Evolutionary conservation across 148 eudicot species (phyloP).

Genomic region (Pharnaceum exiguum): DNA sequence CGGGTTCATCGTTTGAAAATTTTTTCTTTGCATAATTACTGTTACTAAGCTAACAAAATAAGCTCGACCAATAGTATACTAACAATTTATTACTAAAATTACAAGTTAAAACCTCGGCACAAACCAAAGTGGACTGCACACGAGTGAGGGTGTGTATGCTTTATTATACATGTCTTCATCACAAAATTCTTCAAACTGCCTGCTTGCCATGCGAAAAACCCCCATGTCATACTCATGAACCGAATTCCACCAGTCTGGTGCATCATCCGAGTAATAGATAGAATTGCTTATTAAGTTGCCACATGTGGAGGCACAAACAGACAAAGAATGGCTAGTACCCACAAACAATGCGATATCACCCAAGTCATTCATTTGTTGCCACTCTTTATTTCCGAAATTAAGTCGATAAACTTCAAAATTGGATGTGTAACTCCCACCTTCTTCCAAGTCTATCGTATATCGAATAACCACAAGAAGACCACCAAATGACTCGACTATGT

Average conservation of each 20-base stretch:
- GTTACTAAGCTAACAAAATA: no score
- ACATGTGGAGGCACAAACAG: not conserved
- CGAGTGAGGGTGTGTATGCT: no score
- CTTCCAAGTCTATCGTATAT: not conserved
- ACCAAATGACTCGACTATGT: not conserved
- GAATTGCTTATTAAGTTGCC: not conserved
- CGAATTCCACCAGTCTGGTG: not conserved
- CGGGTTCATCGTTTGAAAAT: no score
- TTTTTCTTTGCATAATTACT: no score
- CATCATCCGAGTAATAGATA: conserved; percentile 3
- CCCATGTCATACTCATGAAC: conserved; percentile 1
- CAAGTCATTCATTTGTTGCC: not conserved
- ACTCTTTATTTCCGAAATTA: not conserved
- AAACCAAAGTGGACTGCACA: no score
- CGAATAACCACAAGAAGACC: not conserved
- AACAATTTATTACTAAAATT: no score
- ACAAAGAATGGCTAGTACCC: not conserved
- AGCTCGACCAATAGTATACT: no score
- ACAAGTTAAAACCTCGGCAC: no score
- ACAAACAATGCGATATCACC: not conserved
- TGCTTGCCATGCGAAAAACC: not conserved
- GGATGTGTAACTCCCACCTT: not conserved
- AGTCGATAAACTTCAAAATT: not conserved
- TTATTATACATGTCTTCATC: no score
- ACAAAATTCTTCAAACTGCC: no score